A percentile compares a stretch with the other conserved stretches of the same genome.
These are phyloP conservation scores for Saccharomycopsis fermentans DNA, from an alignment of 805 yeast genomes.

Conservation along the genomic window DNA sequence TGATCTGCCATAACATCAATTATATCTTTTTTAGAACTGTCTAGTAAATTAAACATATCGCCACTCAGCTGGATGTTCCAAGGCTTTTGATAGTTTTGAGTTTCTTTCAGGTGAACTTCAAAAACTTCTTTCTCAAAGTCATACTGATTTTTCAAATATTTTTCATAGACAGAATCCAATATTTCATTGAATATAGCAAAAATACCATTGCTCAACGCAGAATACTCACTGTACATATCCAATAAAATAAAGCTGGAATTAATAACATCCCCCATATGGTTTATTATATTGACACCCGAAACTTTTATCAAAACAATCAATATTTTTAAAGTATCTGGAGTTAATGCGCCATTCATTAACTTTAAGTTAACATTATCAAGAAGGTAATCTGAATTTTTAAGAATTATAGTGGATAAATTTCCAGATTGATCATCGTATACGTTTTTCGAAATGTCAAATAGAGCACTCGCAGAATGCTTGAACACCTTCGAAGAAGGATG, in stretches of 20 bases:
- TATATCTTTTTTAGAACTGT: slow-evolving; percentile 25
- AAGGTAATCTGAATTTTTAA: slow-evolving; percentile 68
- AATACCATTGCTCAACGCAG: slow-evolving; percentile 59
- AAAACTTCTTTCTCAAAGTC: slow-evolving; percentile 20
- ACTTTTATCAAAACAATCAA: slow-evolving; percentile 58
- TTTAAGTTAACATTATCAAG: slow-evolving; percentile 67
- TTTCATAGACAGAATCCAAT: slow-evolving; percentile 35
- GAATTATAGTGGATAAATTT: slow-evolving; percentile 31
- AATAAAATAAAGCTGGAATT: slow-evolving; percentile 65
- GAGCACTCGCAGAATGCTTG: slow-evolving; percentile 43
- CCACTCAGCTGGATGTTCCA: slow-evolving; percentile 48
- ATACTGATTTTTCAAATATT: slow-evolving; percentile 25
- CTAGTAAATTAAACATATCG: slow-evolving; percentile 37
- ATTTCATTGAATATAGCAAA: slow-evolving; percentile 60
- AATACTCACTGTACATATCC: slow-evolving; percentile 80
- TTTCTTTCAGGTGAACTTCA: slow-evolving; percentile 21
- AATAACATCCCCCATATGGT: slow-evolving; percentile 63
- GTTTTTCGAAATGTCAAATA: slow-evolving; percentile 38
- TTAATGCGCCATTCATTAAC: slow-evolving; percentile 58
- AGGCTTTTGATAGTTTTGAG: slow-evolving; percentile 31
- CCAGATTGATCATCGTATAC: slow-evolving; percentile 40
- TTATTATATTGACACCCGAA: slow-evolving; percentile 56
- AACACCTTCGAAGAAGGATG: slow-evolving; percentile 27
- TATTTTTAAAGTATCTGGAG: slow-evolving; percentile 65
- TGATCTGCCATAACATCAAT: slow-evolving; percentile 24